Percentiles rank a stretch among this genome's conserved stretches.
These are phyloP conservation scores for Rhynchospora pubera DNA, from an alignment of 176 grass and related monocot genomes.

Conservation along the genomic window DNA sequence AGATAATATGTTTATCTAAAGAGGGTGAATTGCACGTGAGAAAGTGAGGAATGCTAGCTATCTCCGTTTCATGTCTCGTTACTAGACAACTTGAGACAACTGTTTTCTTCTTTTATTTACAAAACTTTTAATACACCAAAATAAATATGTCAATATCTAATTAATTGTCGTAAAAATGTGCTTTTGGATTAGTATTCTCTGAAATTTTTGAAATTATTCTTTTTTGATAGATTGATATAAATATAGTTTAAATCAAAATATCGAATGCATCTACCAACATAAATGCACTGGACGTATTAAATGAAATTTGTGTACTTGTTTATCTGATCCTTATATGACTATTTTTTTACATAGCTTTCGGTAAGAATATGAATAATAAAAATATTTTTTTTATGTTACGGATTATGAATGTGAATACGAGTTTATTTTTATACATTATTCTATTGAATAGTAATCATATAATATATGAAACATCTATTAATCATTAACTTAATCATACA, in stretches of 20 bases:
- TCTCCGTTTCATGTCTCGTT: background rate
- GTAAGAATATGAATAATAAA: background rate
- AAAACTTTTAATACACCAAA: background rate
- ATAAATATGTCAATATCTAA: background rate
- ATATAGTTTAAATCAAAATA: background rate
- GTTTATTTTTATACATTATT: no score
- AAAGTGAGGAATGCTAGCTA: background rate
- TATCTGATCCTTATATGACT: background rate
- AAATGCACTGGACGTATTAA: background rate
- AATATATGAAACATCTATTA: no score
- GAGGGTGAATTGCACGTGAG: slow-evolving; percentile 18
- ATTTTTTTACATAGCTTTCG: background rate
- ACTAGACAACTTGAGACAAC: background rate
- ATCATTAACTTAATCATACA: no score
- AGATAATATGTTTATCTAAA: background rate
- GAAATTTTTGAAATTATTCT: background rate
- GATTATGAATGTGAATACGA: no score
- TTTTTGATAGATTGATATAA: background rate
- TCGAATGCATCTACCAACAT: background rate
- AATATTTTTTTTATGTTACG: background rate
- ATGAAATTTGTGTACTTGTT: background rate
- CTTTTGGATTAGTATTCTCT: background rate
- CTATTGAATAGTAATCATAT: no score
- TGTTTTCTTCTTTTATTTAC: background rate
- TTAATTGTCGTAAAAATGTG: background rate